Base-by-base conservation (phyloP, 176 grass and related monocot genomes). In the Areca catechu region DNA sequence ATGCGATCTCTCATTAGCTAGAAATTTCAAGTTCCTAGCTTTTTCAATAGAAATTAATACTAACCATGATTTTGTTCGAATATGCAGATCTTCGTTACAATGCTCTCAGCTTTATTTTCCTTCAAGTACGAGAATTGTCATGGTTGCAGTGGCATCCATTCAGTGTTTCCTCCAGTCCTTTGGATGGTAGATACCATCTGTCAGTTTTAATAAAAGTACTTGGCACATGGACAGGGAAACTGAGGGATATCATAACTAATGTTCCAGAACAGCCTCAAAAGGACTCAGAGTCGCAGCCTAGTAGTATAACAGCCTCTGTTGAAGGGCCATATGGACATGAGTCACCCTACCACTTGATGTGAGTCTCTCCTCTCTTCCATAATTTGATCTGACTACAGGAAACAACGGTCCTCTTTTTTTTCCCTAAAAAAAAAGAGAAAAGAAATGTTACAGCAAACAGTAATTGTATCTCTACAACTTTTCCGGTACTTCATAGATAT, bases 241-340 rank as follows among this genome's bases (percentile, higher is more conserved):
- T 97, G 58, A 79, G 76, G 24, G 67, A 51, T 60, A 81, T 80
- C 57, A 91, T 88, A 70, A 78, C 63, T 4, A 71, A 82, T 65
- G 61, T 60, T 48, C 55, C 82, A 25, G 71, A 85, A 18, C 72
- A 88, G 65, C 67, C 62, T 15, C 53, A 62, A 4, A 72, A 57
- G 15, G 64, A 19, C 57, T 72, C 72, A 7, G 17, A 66, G 27
- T 76, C 66, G 0, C 66, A 68, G 30, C 29, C 55, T 0, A 56
- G 63, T 6, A 78, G 53, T 25, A 91, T 97, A 51, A 88, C 92
- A 27, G 92, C 92, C 20, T 88, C 64, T 14, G 63, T 97, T 12
- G 92, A 97, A 81, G 92, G 92, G 48, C 92, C 92, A 1, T 97
- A 97, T 17, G 92, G 92, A 19, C 92, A 97, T 67, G 86, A 97